Conservation (phyloP, 2,329 filamentous ascomycete species). For the Ciborinia camelliae region DNA sequence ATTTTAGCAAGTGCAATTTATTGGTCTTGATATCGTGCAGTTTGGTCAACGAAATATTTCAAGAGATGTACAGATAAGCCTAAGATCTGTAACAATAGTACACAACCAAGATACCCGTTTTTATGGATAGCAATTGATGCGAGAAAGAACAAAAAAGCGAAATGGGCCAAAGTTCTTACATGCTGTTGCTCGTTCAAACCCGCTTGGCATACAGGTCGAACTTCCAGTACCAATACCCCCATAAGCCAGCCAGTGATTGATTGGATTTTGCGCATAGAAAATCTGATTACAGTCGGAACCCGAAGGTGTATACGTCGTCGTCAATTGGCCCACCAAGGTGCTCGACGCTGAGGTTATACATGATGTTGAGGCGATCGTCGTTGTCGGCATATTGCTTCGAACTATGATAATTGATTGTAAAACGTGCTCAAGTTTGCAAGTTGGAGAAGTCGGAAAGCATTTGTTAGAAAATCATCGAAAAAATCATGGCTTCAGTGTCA, state of each 20-base stretch:
- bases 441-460: not conserved
- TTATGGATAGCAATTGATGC: not conserved
- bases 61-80: not conserved
- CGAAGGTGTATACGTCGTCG: constrained; percentile 9
- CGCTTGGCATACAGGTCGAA: constrained; percentile 11
- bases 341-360: not conserved
- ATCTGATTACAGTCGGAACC: constrained; percentile 2
- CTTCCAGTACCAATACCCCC: constrained; percentile 4
- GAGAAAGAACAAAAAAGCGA: too few species aligned
- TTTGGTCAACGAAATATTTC: too few species aligned
- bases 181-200: constrained; percentile 7
- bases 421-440: not conserved
- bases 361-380: not conserved
- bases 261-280: constrained; percentile 10
- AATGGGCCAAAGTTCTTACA: not conserved
- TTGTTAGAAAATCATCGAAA: not conserved
- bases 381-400: not conserved
- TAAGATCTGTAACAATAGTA: not conserved
- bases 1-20: not conserved
- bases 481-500: not conserved
- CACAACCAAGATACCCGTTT: not conserved
- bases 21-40: not conserved
- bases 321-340: not conserved
- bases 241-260: not conserved
- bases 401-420: not conserved